Conservation (phyloP, 176 grass and related monocot species). For the Secale cereale region DNA sequence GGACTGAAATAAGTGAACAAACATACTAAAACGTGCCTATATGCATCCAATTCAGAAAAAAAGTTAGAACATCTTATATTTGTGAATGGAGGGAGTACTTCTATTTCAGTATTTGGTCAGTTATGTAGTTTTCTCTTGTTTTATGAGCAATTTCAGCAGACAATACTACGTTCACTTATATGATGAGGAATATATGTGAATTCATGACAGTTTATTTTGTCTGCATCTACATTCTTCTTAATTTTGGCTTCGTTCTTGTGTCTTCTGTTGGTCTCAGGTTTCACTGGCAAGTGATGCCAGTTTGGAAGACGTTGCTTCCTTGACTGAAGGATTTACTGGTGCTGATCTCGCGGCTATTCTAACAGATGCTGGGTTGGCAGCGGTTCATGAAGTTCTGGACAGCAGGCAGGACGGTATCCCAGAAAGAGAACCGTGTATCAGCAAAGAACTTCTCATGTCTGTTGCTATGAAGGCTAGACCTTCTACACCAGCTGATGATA, state of each 20-base stretch:
- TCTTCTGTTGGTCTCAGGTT: slow-evolving; percentile 55
- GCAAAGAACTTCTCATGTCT: slow-evolving; percentile 73
- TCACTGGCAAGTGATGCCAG: slow-evolving; percentile 59
- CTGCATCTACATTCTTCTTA: slow-evolving; percentile 2
- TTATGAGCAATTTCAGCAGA: not conserved
- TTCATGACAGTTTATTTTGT: not conserved
- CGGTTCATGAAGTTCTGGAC: slow-evolving; percentile 79
- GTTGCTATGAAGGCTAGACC: slow-evolving; percentile 71
- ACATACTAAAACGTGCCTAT: no score
- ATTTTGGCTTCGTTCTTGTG: not conserved
- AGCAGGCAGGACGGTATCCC: slow-evolving; percentile 37
- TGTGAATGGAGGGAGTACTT: not conserved
- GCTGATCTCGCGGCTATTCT: slow-evolving; percentile 85
- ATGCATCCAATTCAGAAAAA: no score
- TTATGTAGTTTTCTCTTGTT: not conserved
- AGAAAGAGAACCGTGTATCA: slow-evolving; percentile 56
- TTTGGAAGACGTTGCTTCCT: slow-evolving; percentile 71
- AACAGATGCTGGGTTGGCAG: slow-evolving; percentile 72
- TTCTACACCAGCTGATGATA: slow-evolving; percentile 66
- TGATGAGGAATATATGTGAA: not conserved
- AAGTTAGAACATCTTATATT: no score
- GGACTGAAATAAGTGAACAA: no score
- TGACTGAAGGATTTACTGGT: slow-evolving; percentile 92
- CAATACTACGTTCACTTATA: not conserved
- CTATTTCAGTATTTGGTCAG: not conserved